Base-by-base conservation (phyloP, 2,329 filamentous ascomycete species). In the Colletotrichum sp. region DNA sequence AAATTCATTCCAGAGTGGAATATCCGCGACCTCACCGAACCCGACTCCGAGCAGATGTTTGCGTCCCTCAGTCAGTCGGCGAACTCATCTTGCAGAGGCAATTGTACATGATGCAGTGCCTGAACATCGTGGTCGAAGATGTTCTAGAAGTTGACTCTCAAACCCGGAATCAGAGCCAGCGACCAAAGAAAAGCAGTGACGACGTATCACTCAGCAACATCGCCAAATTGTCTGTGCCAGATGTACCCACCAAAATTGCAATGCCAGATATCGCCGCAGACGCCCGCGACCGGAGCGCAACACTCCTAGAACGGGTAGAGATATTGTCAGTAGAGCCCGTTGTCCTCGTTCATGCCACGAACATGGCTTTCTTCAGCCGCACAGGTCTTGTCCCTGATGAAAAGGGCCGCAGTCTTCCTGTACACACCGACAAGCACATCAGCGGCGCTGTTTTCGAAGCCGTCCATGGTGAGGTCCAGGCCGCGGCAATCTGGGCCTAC, bases 1-100 rank as follows among this genome's bases (percentile, higher is more conserved):
- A 86, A 85, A 15, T 63, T 88, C 7, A 78, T 85, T 0, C 86
- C 87, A 0, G 88, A 89, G 66, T 85, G 82, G 82, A 88, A 89
- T 70, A 69, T 89, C 2, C 81, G 78, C 9, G 86, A 89, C 34
- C 79, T 89, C 4, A 77, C 85, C 8, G 78, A 80, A 1, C 79
- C 84, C 0, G 80, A 78, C 4, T 82, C 86, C 21, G 24, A 60
- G 55, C 26, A 26, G 15, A 8, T 26, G 24, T 60, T 16, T 28
- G 24, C 21, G 28, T 60, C 15, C 55, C 55, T 28, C 55, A 30
- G 55, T 9, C 21, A 16, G 28, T 28, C 24, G 55, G 55, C 16
- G 12, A 60, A 28, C 24, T 60, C 24, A 28, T 60, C 15, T 18
- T 60, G 24, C 13, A 30, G 8, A 60, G 57, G 8, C 57, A 60